Base-by-base conservation (phyloP, 306 rosid species). In the Delonix regia region DNA sequence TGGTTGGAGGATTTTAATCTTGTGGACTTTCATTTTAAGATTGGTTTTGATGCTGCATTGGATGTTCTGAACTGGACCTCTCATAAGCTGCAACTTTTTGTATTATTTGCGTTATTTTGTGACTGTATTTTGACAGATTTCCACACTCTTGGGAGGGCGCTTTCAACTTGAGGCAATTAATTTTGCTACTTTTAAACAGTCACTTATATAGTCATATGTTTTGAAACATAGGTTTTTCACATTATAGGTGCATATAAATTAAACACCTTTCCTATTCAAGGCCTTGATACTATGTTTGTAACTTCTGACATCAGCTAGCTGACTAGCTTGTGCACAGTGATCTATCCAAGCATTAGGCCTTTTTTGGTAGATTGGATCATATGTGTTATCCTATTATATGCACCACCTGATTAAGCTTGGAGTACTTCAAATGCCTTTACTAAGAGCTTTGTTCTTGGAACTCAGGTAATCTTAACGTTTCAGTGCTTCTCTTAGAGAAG, bases 1-100 rank as follows among this genome's bases (percentile, higher is more conserved):
- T 70, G 48, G 36, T 70, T 71, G 24, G 65, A 11, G 64, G 75
- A 25, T 56, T 82, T 60, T 69, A 38, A 47, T 49, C 36, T 38
- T 25, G 72, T 51, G 38, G 53, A 51, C 21, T 60, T 47, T 41
- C 73, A 41, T 49, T 80, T 64, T 3, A 27, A 49, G 83, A 52
- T 16, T 24, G 55, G 65, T 15, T 41, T 42, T 41, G 78, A 59
- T 13, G 15, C 41, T n/a, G 39, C 15, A 48, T 48, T 61, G 76
- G 47, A 6, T 22, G 49, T 69, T 59, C 38, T 69, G 70, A 14
- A 69, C 33, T 69, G 34, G 41, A 41, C 56, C 69, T 69, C 55
- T 18, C 15, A 27, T 33, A 60, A 53, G 55, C 30, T 60, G 63
- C 57, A 42, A 28, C 9, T 27, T 60, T 34, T 45, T 78, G 24